These are phyloP conservation scores for Kodamaea kaohsiungensis DNA, from an alignment of 805 yeast species.

Conservation along the genomic window DNA sequence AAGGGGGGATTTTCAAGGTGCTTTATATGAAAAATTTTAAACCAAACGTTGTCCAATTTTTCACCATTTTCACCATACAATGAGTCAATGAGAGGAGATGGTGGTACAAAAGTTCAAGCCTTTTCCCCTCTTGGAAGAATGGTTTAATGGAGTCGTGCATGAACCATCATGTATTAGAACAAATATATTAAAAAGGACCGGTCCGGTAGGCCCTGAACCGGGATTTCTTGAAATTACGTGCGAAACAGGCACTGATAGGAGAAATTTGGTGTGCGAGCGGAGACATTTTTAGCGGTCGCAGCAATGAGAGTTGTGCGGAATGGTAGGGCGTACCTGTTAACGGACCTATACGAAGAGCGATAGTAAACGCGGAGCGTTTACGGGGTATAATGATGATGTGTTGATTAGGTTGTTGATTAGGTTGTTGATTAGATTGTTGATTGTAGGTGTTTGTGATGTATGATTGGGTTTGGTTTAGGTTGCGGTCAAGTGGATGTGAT, in stretches of 20 bases:
- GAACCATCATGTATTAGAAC: background rate
- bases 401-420: too few relatives aligned
- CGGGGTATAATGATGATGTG: too few relatives aligned
- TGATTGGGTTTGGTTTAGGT: too few relatives aligned
- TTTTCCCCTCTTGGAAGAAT: background rate
- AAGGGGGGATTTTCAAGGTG: conserved; percentile 3
- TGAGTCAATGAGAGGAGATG: conserved; percentile 1
- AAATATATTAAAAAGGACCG: background rate
- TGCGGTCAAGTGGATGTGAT: too few relatives aligned
- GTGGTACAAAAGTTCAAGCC: background rate
- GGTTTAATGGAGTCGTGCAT: background rate
- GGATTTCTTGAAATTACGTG: background rate
- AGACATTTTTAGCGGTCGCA: background rate
- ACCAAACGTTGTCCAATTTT: background rate
- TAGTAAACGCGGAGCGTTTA: too few relatives aligned
- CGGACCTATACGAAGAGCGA: too few relatives aligned
- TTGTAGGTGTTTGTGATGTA: too few relatives aligned
- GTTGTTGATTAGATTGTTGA: too few relatives aligned
- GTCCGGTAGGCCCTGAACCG: background rate
- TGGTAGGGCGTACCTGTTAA: too few relatives aligned
- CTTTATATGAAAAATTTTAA: conserved; percentile 2
- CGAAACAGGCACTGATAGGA: background rate
- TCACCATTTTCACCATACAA: conserved; percentile 1
- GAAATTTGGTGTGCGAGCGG: background rate
- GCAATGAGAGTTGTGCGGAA: background rate